A percentile compares a stretch with the other conserved stretches of the same genome.
Evolutionary conservation across 2,329 filamentous ascomycete genomes (phyloP).

Genomic region (Claviceps humidiphila): DNA sequence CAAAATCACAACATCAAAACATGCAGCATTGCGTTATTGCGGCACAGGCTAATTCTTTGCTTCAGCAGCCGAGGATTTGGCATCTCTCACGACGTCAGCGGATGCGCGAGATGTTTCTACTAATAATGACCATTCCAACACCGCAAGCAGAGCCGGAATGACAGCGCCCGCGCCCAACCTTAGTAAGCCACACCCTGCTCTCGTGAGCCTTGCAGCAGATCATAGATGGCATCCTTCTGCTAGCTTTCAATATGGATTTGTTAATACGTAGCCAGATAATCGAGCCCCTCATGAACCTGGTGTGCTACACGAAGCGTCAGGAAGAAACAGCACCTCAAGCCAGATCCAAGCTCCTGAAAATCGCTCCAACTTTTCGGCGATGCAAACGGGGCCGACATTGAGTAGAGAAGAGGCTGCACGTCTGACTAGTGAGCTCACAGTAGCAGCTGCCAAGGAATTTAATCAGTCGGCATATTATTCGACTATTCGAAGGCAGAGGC

Average conservation of each 20-base stretch:
- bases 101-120: background rate
- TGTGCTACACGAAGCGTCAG: conserved; percentile 17
- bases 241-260: background rate
- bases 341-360: conserved; percentile 45
- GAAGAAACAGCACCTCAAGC: conserved; percentile 44
- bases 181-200: background rate
- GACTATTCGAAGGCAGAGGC: conserved; percentile 19
- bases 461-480: conserved; percentile 41
- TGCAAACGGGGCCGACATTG: conserved; percentile 44
- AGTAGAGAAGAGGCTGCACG: conserved; percentile 42
- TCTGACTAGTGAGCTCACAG: conserved; percentile 48
- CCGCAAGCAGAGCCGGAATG: background rate
- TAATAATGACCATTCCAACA: background rate
- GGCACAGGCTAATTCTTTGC: background rate
- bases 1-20: background rate
- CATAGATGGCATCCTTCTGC: background rate
- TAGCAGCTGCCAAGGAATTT: conserved; percentile 42
- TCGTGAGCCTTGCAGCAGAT: background rate
- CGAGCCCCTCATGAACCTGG: background rate
- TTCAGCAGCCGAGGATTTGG: background rate
- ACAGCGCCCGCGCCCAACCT: background rate
- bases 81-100: background rate
- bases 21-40: background rate
- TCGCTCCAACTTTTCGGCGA: conserved; percentile 49
- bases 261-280: background rate